Conservation (phyloP, 2,329 filamentous ascomycete species). For the Beauveria sp. region DNA sequence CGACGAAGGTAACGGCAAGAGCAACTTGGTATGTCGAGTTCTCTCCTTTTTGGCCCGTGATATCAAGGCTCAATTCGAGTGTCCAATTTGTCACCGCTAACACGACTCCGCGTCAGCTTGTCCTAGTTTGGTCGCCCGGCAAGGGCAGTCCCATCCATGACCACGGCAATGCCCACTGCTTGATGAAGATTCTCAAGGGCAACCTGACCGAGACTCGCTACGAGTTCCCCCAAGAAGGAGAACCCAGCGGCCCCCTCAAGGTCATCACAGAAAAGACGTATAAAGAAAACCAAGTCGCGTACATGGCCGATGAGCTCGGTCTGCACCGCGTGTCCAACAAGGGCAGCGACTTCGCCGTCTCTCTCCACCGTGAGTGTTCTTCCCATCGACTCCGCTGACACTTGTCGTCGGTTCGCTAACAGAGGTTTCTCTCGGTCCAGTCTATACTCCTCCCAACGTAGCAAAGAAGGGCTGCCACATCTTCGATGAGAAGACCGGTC, state of each 20-base stretch:
- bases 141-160: constrained; percentile 83
- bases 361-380: constrained; percentile 59
- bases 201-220: constrained; percentile 75
- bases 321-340: constrained; percentile 77
- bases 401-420: constrained; percentile 25
- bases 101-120: constrained; percentile 45
- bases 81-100: not conserved
- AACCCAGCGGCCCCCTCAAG: constrained; percentile 47
- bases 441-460: constrained; percentile 86
- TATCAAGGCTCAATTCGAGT: not conserved
- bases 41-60: not conserved
- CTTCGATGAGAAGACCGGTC: constrained; percentile 71
- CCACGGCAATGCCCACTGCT: constrained; percentile 79
- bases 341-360: constrained; percentile 70
- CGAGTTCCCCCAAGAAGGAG: constrained; percentile 52
- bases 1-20: constrained; percentile 77
- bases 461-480: constrained; percentile 74
- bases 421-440: constrained; percentile 25
- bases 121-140: constrained; percentile 83
- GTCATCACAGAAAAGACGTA: constrained; percentile 62
- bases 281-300: constrained; percentile 66
- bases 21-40: constrained; percentile 53
- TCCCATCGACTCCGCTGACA: constrained; percentile 16
- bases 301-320: constrained; percentile 87
- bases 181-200: constrained; percentile 84